Conservation (phyloP, 352 stramenopile genomes). For the Globisporangium echinulatum region DNA sequence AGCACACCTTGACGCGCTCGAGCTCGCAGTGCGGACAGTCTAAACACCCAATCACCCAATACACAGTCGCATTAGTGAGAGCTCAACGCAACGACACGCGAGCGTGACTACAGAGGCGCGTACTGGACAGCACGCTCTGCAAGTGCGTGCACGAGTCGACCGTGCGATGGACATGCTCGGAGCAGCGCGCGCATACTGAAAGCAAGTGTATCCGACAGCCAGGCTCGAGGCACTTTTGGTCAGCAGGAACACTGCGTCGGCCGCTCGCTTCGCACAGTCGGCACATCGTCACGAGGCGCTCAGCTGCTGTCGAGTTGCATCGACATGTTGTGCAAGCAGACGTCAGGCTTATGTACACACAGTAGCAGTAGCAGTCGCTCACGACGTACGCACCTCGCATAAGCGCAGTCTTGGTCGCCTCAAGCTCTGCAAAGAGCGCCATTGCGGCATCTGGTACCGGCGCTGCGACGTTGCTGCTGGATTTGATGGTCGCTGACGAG, state of each 20-base stretch:
- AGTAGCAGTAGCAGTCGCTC: too few species aligned
- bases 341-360: too few species aligned
- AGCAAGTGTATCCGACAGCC: constrained; percentile 7
- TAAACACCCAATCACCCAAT: constrained; percentile 12
- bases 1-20: constrained; percentile 39
- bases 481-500: too few species aligned
- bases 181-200: constrained; percentile 12
- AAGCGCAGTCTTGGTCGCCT: too few species aligned
- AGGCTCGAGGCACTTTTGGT: constrained; percentile 11
- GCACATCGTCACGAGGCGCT: too few species aligned
- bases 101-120: neutral
- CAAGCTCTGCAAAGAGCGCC: too few species aligned
- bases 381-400: too few species aligned
- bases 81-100: neutral
- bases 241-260: neutral
- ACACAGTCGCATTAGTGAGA: neutral
- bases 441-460: too few species aligned
- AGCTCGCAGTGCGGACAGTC: constrained; percentile 59
- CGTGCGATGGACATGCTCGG: constrained; percentile 7
- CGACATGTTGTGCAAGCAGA: too few species aligned
- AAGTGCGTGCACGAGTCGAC: constrained; percentile 14
- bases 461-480: too few species aligned
- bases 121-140: constrained; percentile 22
- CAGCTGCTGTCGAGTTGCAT: too few species aligned
- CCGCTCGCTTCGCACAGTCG: neutral